A percentile compares a stretch with the other conserved stretches of the same genome.
phyloP scores from a whole-genome alignment of 305 asterid species.

The Fraxinus nigra region DNA sequence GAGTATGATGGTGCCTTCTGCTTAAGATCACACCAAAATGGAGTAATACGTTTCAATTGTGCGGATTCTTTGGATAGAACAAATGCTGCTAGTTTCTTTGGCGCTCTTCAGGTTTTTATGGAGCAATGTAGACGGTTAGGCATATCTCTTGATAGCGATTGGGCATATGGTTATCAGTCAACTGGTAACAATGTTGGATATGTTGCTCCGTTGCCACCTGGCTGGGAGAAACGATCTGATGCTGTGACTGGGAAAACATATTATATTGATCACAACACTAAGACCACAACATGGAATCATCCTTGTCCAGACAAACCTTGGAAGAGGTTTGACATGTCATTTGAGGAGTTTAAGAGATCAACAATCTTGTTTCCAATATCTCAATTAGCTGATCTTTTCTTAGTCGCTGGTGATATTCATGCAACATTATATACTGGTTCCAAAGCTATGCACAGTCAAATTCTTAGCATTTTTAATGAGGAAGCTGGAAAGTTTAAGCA shows the following conservation, averaged over 20 bases:
- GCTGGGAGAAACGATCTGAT: conserved; percentile 97
- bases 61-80: conserved; percentile 99
- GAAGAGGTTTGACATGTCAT: conserved; percentile 97
- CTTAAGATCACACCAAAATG: conserved; percentile 95
- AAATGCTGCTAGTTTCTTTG: conserved; percentile 98
- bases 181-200: conserved; percentile 65
- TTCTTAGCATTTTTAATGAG: conserved; percentile 93
- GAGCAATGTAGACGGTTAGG: conserved; percentile 98
- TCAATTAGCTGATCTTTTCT: conserved; percentile 83
- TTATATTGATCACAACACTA: conserved; percentile 94
- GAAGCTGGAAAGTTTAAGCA: conserved; percentile 95
- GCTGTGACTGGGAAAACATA: conserved; percentile 93
- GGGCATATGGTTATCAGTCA: conserved; percentile 69
- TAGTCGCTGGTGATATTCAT: conserved; percentile 92
- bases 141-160: conserved; percentile 92
- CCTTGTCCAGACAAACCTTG: conserved; percentile 99
- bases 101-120: conserved; percentile 92
- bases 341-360: conserved; percentile 95
- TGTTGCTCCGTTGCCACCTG: conserved; percentile 97
- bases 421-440: conserved; percentile 96
- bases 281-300: conserved; percentile 97
- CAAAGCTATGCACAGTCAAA: conserved; percentile 99
- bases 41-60: conserved; percentile 95
- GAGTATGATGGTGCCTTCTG: conserved; percentile 93
- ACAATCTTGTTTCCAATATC: conserved; percentile 87